Evolutionary conservation across 768 basidiomycete species (phyloP), one percentile per base, ranked within the genome.

Genomic region (Amanita thiersii): DNA sequence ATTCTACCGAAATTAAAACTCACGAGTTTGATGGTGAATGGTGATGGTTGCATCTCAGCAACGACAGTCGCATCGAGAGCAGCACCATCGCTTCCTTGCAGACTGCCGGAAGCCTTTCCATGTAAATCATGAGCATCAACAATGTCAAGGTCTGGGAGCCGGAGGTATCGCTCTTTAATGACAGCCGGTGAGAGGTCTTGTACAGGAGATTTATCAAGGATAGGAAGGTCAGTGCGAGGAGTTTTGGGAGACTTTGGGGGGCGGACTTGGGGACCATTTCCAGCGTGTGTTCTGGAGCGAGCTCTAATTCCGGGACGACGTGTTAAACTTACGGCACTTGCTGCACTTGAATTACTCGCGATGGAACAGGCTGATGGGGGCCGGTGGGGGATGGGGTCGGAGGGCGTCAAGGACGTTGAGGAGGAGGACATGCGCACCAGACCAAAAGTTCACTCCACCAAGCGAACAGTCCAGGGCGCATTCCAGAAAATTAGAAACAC

Each of bases 251-350:
- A 48, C 20, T 53, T 56, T 24, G 52, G 54, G 41, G 56, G 43
- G 31, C 43, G 52, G 40, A 48, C 45, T 34, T 57, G 47, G 12
- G 52, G 46, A 47, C 58, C 49, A 40, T 47, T 43, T 34, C 60
- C 55, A 19, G 69, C 72, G 41, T 72, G 59, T 17, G 78, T 76
- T 54, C 56, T 66, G 39, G 74, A 75, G 18, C 42, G 35, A 47
- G 70, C 62, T 52, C 75, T 64, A 32, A 68, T 71, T 46, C 72
- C 60, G n/a, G 73, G 60, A 35, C 74, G 70, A 48, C 78, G 73
- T 24, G 67, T 55, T 35, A 81, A 70, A 50, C 70, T 72, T 19
- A 64, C 59, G 3, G 63, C 66, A 51, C 73, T 77, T 41, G 59
- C 64, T 45, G 68, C 60, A 56, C 71, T 72, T 14, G 71, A 66